Base-by-base conservation (phyloP, 805 yeast species). In the Yarrowia hollandica region DNA sequence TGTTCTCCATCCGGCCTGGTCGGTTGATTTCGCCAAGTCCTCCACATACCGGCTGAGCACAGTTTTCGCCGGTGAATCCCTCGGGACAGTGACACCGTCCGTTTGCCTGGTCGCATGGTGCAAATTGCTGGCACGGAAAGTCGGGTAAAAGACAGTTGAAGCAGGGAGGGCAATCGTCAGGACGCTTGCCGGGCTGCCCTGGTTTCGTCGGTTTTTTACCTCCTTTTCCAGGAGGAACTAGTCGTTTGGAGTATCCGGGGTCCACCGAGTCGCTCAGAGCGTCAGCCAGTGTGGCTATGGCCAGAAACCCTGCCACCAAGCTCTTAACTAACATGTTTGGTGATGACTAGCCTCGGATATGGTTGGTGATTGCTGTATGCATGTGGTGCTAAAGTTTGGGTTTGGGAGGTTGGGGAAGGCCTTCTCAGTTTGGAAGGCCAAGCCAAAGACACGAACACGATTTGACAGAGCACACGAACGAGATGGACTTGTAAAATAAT, bases 61-160 rank as follows among this genome's bases (percentile, higher is more conserved):
- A 94, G 70, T 94, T 97, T 66, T 83, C 83, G 7, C 98, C 97
- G 3, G 96, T 97, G 74, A 86, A 94, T 0, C 99, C 99, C 34
- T 82, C 84, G 39, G 89, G 81, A 74, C 99, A 94, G 58, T 88
- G 95, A 75, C 99, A 94, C 68, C 84, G 79, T 1, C 99, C 99
- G 4, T 92, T 88, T 71, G 77, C 89, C 30, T 85, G 80, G 70
- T 94, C 88, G 74, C 99, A 94, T n/a, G 72, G 73, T 23, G 96
- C 90, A 68, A 85, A 94, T 67, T 94, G 99, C 61, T 87, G 82
- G 72, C 99, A 94, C 63, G 84, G 85, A 67, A 88, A 90, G 63
- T 90, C 86, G 2, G 97, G 96, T 11, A 90, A 77, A 78, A 90
- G 87, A 75, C 99, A 94, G 72, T 94, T 92, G 80, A 94, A 94